A percentile compares a stretch with the other conserved stretches of the same genome.
These are phyloP conservation scores for Pholiota conissans DNA, from an alignment of 768 basidiomycete genomes.

Conservation along the genomic window DNA sequence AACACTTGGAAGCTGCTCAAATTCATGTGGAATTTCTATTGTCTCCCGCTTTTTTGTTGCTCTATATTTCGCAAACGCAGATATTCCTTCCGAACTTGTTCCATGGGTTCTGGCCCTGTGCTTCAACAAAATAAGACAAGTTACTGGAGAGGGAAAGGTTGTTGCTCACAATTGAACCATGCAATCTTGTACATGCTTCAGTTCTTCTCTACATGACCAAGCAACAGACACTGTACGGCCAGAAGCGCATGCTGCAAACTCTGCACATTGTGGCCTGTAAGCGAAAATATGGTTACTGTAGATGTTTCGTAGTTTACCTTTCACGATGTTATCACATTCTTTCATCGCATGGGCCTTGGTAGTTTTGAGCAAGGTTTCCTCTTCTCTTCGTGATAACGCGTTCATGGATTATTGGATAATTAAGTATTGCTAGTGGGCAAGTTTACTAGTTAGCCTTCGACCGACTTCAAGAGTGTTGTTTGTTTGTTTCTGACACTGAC, in stretches of 20 bases:
- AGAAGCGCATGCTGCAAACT: slow-evolving; percentile 81
- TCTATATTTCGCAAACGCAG: slow-evolving; percentile 55
- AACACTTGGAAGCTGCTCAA: too few relatives aligned
- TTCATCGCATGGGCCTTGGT: slow-evolving; percentile 78
- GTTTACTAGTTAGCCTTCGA: too few relatives aligned
- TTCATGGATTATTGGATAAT: slow-evolving; percentile 50
- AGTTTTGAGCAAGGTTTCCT: slow-evolving; percentile 80
- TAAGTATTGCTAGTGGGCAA: neutral
- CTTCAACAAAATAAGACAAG: slow-evolving; percentile 33
- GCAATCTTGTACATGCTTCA: slow-evolving; percentile 73
- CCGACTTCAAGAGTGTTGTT: neutral
- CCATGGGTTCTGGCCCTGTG: slow-evolving; percentile 75
- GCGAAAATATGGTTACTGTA: neutral
- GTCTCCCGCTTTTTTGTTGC: slow-evolving; percentile 1
- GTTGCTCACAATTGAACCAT: slow-evolving; percentile 78
- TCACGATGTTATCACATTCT: slow-evolving; percentile 75
- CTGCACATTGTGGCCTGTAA: slow-evolving; percentile 35
- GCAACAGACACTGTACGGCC: slow-evolving; percentile 83
- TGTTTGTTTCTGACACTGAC: neutral
- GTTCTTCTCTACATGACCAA: slow-evolving; percentile 77
- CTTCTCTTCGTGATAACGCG: slow-evolving; percentile 83
- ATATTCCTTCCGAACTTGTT: slow-evolving; percentile 69
- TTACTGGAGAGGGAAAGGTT: neutral
- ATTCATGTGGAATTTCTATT: neutral
- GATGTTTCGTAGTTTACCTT: slow-evolving; percentile 44